A percentile compares a stretch with the other conserved stretches of the same genome.
These are phyloP conservation scores for Rutstroemia sp. DNA, from an alignment of 2,329 filamentous ascomycete genomes.

Conservation along the genomic window DNA sequence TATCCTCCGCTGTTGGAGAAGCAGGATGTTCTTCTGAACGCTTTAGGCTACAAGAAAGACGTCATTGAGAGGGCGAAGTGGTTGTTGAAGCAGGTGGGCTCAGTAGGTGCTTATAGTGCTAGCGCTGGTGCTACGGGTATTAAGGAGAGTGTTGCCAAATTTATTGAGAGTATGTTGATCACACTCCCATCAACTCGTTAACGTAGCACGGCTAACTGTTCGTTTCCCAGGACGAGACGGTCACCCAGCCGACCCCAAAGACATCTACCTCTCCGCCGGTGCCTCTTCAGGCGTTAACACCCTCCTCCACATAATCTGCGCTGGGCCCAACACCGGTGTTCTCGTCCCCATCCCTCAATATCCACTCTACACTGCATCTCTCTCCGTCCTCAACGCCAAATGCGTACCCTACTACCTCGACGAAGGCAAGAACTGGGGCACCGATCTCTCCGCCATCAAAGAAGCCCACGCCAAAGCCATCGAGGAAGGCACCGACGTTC, in stretches of 20 bases:
- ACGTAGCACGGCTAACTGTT: slow-evolving; percentile 6
- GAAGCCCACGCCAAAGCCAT: slow-evolving; percentile 67
- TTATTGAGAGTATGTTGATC: slow-evolving; percentile 69
- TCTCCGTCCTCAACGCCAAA: slow-evolving; percentile 75
- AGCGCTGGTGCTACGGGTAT: slow-evolving; percentile 84
- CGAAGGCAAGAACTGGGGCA: slow-evolving; percentile 80
- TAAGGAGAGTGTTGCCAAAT: slow-evolving; percentile 81
- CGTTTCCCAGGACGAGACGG: slow-evolving; percentile 64
- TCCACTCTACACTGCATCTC: slow-evolving; percentile 90
- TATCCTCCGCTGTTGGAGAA: slow-evolving; percentile 80
- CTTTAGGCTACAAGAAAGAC: slow-evolving; percentile 82
- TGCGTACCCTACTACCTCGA: slow-evolving; percentile 93
- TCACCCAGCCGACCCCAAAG: slow-evolving; percentile 69
- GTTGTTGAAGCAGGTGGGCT: slow-evolving; percentile 76
- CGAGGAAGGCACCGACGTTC: slow-evolving; percentile 73
- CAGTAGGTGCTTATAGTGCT: slow-evolving; percentile 93
- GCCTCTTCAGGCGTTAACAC: slow-evolving; percentile 94
- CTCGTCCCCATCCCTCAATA: slow-evolving; percentile 97
- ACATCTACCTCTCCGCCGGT: slow-evolving; percentile 86
- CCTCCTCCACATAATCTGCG: slow-evolving; percentile 82
- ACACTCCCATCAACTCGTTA: background rate
- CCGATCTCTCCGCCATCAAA: slow-evolving; percentile 72
- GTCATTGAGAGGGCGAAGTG: slow-evolving; percentile 76
- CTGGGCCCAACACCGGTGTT: slow-evolving; percentile 67
- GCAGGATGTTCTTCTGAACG: slow-evolving; percentile 66